These are phyloP conservation scores for Scalesia atractyloides DNA, from an alignment of 129 eudicot species.

Conservation along the genomic window DNA sequence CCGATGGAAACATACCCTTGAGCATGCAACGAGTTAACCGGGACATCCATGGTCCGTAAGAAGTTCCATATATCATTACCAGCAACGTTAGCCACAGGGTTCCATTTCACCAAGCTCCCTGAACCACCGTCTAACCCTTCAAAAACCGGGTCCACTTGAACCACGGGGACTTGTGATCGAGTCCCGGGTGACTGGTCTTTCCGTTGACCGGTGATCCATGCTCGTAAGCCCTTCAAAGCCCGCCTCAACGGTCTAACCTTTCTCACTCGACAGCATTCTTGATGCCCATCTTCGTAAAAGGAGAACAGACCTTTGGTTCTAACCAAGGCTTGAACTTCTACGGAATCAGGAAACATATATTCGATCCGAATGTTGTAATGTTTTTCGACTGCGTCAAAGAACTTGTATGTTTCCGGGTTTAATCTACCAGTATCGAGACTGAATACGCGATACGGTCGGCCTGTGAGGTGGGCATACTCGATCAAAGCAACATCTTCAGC, in stretches of 20 bases:
- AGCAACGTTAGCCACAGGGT: constrained; percentile 83
- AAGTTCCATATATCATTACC: constrained; percentile 85
- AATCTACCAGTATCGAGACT: constrained; percentile 90
- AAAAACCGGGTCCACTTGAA: constrained; percentile 90
- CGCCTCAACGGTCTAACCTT: constrained; percentile 90
- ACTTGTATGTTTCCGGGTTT: constrained; percentile 85
- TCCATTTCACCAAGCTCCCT: constrained; percentile 97
- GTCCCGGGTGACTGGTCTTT: constrained; percentile 99
- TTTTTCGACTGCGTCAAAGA: constrained; percentile 79
- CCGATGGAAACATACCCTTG: constrained; percentile 95
- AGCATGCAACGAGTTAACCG: constrained; percentile 81
- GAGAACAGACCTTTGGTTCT: constrained; percentile 89
- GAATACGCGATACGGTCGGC: constrained; percentile 90
- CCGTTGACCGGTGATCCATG: constrained; percentile 99
- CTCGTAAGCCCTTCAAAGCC: constrained; percentile 87
- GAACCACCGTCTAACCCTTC: constrained; percentile 92
- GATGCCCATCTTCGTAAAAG: constrained; percentile 96
- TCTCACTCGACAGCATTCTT: constrained; percentile 97
- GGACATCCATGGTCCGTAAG: constrained; percentile 80
- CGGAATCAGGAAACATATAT: constrained; percentile 96
- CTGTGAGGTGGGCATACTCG: constrained; percentile 90
- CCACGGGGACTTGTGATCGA: constrained; percentile 81
- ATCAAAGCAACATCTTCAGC: constrained; percentile 99
- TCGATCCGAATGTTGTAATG: constrained; percentile 79
- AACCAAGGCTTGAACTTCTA: constrained; percentile 87